Evolutionary conservation across 306 rosid genomes (phyloP), one percentile per base, ranked within the genome.

Genomic region (Gleditsia sinensis): DNA sequence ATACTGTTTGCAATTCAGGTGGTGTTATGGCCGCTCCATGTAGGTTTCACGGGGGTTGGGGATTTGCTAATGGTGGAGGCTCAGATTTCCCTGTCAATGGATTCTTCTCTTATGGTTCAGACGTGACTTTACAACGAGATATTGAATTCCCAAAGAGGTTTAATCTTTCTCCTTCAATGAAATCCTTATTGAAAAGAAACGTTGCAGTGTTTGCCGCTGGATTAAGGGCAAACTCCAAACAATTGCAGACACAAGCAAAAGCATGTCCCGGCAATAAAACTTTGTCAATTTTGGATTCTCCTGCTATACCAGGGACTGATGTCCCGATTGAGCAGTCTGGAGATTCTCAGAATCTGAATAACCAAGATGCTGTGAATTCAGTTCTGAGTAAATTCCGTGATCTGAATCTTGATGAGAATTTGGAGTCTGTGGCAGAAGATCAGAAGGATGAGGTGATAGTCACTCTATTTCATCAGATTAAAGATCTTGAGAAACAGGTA

Each of bases 191-290:
- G 83, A 89, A 80, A 75, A 86, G 84, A 76, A 92, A 84, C 82
- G 97, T 89, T 39, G 89, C 93, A 2, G 36, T 76, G 75, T 86
- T 88, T 78, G 92, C 97, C 19, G 93, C 91, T 51, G 92, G 93
- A 51, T 82, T 81, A 69, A 87, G 87, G 74, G 90, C 88, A 67
- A 87, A 87, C 78, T 64, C 86, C 0, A 86, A 82, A 45, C 86
- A 84, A 67, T 30, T 75, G 72, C 84, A 83, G 62, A 27, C 76
- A 36, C 84, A 65, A 71, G 56, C 34, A 23, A 69, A 50, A 39
- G 55, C 60, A 63, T 39, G 71, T 67, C 51, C 80, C 21, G 75
- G 32, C 17, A 36, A 6, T 43, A 23, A 42, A 20, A 60, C 60
- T 30, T 25, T 68, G 51, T 63, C 84, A 1, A 77, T 9, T 43